Base-by-base conservation (phyloP, 2,329 filamentous ascomycete genomes). In the Colletotrichum tofieldiae region DNA sequence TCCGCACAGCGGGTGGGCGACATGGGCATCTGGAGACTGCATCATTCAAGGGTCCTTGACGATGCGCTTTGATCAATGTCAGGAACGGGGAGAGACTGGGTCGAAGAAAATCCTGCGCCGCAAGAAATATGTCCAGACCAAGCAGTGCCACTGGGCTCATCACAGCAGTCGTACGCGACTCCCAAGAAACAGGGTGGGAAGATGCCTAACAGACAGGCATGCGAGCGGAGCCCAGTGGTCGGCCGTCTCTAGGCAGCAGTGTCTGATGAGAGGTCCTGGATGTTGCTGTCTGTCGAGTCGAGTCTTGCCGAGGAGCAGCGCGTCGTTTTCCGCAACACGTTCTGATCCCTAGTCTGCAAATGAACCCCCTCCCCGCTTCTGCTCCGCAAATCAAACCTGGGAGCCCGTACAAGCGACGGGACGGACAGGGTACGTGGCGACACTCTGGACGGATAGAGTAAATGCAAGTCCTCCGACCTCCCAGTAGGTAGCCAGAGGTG, bases 201-300 rank as follows among this genome's bases (percentile, higher is more conserved):
- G 41, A 39, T 56, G 20, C 20, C n/a, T 4, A 35, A 11, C 20
- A 26, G 37, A 58, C 12, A 16, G 35, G 35, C n/a, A 18, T 41
- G 54, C 20, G 35, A 39, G 54, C 54, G 54, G 35, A 58, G 20
- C n/a, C 54, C 16, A 41, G 23, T 41, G 35, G 41, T 6, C 20
- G 23, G 32, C 43, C 41, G 58, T 11, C 20, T 47, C 43, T 26
- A 61, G 58, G 58, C 58, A 61, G 58, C 58, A 61, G 58, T 32
- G 12, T 56, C 37, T 9, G 11, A 18, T 9, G 3, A 16, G 3
- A 16, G 26, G 35, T 41, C 35, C 29, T n/a, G 58, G 58, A 29
- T 61, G 41, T 61, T 45, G 43, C 9, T 1, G 12, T 11, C 8
- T 9, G 14, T 32, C 58, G 26, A 32, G 14, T 32, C 58, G 26